phyloP scores from a whole-genome alignment of 176 grass and related monocot genomes.

The Dendrocalamus sinicus region DNA sequence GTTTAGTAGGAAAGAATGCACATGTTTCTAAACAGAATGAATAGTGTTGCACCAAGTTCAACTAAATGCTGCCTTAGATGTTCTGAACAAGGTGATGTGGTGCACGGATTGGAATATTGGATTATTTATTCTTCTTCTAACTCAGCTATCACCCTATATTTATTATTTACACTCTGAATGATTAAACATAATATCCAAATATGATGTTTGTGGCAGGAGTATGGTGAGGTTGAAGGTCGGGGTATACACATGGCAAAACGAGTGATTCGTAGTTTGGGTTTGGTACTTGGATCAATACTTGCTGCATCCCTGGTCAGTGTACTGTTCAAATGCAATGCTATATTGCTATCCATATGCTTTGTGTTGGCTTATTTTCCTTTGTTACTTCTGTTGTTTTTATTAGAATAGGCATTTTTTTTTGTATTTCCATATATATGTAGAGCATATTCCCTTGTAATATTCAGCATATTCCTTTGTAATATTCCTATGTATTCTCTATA shows the following conservation, averaged over 20 bases:
- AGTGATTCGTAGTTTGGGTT: slow-evolving; percentile 58
- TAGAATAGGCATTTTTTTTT: too few relatives aligned
- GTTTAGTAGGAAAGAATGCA: neutral
- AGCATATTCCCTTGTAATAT: too few relatives aligned
- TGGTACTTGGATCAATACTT: slow-evolving; percentile 70
- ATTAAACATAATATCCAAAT: slow-evolving; percentile 2
- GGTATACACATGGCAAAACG: slow-evolving; percentile 70
- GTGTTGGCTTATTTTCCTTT: neutral
- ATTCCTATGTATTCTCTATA: too few relatives aligned
- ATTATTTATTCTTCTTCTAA: neutral
- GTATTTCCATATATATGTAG: too few relatives aligned
- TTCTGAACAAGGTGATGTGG: slow-evolving; percentile 17
- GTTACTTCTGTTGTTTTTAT: neutral
- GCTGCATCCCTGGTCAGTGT: slow-evolving; percentile 53
- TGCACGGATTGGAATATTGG: slow-evolving; percentile 7
- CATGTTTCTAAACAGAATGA: slow-evolving; percentile 25
- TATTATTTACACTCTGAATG: neutral
- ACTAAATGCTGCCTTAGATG: neutral
- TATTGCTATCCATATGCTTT: neutral
- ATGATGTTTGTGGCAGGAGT: slow-evolving; percentile 48
- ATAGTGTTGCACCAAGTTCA: neutral
- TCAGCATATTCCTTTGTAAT: too few relatives aligned
- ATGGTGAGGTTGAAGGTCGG: slow-evolving; percentile 67
- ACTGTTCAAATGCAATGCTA: neutral
- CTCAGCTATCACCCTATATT: neutral